Evolutionary conservation across 2,329 filamentous ascomycete genomes (phyloP).

Genomic region (Claviceps pusilla): DNA sequence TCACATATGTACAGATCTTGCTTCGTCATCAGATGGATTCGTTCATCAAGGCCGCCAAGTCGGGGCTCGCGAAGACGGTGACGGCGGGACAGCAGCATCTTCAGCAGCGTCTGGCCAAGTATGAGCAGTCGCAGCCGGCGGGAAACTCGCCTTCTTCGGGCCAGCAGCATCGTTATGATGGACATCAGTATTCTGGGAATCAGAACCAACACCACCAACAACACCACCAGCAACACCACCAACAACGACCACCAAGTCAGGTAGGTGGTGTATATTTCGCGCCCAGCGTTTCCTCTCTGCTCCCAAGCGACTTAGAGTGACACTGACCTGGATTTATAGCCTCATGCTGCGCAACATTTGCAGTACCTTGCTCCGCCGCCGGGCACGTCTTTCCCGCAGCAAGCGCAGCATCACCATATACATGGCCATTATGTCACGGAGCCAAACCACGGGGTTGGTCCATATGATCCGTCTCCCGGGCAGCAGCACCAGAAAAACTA

Average conservation of each 20-base stretch:
- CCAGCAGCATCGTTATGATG: neutral
- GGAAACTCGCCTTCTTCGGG: neutral
- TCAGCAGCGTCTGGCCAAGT: constrained; percentile 7
- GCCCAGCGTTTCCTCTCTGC: neutral
- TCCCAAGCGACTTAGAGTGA: neutral
- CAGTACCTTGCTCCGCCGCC: neutral
- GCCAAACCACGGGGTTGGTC: neutral
- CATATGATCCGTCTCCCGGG: neutral
- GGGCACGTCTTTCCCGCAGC: neutral
- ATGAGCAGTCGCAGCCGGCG: neutral
- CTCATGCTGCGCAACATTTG: neutral
- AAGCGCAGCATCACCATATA: neutral
- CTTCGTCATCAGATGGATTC: constrained; percentile 4
- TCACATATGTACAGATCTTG: neutral
- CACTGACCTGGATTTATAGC: neutral
- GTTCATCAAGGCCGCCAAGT: constrained; percentile 7
- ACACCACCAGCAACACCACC: neutral
- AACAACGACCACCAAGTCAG: neutral
- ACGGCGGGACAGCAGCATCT: constrained; percentile 8
- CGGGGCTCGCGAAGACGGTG: constrained; percentile 7
- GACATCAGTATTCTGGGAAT: neutral
- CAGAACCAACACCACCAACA: neutral
- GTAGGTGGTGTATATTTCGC: neutral
- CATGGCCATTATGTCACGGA: neutral
- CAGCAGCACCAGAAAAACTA: neutral